Evolutionary conservation across 805 yeast species (phyloP), one percentile per base, ranked within the genome.

Genomic region (Cyberlindnera saturnus): DNA sequence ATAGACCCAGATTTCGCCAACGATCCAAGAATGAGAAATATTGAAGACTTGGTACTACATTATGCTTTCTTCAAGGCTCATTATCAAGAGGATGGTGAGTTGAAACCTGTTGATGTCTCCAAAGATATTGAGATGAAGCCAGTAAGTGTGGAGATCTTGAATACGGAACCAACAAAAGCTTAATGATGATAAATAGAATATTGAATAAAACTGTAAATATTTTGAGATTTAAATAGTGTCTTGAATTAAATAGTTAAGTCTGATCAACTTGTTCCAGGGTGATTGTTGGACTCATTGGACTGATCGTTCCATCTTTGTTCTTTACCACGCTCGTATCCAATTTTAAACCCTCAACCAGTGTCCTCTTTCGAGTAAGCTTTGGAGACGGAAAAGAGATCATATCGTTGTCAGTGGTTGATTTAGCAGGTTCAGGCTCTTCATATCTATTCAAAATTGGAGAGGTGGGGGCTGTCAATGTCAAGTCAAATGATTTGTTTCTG

Each of bases 1-100:
- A 86, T 90, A 36, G 98, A 90, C 61, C 98, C 98, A 0, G 98
- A 90, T 52, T 91, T 85, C 64, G 93, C 93, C 36, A 79, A 81
- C 46, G 98, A 90, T 60, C 97, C 99, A 5, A 73, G 79, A 30
- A 87, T 93, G 95, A 79, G 90, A 63, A 85, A 87, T 56, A 81
- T 90, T 34, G 90, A 88, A 53, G 96, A 90, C 62, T 77, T 91
- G 37, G 87, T 89, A 10, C 74, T 93, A 56, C 95, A 91, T 66
- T 91, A 91, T 64, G 86, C 98, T 0, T 91, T 91, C 62, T 91
- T 91, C 74, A 84, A 65, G 51, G 76, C 76, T 2, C 74, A 70
- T 45, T 71, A 70, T 45, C 67, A 68, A 14, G 65, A 64, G 39
- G 68, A 67, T 31, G 64, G 65, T 13, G 66, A 67, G 20, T 57